Percentiles rank a stretch among this genome's conserved stretches.
Evolutionary conservation across 2,329 filamentous ascomycete genomes (phyloP).

Genomic region (Ophiobolus disseminans): DNA sequence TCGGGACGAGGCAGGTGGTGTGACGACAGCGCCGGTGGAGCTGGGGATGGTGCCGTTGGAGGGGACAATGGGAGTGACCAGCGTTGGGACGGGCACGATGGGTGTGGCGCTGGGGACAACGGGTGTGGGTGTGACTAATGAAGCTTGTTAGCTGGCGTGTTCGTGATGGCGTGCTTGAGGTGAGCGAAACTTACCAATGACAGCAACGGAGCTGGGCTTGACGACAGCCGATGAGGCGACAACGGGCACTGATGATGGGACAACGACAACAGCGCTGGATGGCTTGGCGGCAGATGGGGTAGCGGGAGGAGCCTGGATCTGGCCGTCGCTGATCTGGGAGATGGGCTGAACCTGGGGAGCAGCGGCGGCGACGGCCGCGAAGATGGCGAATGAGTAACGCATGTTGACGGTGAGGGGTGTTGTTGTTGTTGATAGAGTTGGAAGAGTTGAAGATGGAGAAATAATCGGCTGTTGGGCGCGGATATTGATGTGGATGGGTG

Average conservation of each 20-base stretch:
- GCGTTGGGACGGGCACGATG: conserved; percentile 10
- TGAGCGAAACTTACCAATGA: conserved; percentile 1
- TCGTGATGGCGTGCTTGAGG: neutral
- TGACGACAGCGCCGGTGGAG: conserved; percentile 9
- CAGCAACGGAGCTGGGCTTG: neutral
- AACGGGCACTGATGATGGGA: conserved; percentile 1
- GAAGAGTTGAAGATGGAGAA: conserved; percentile 5
- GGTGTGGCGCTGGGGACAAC: conserved; percentile 15
- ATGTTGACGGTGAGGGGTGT: conserved; percentile 29
- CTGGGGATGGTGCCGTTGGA: conserved; percentile 14
- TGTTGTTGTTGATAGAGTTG: conserved; percentile 11
- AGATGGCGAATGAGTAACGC: conserved; percentile 42
- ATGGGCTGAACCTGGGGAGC: conserved; percentile 42
- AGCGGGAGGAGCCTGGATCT: conserved; percentile 45
- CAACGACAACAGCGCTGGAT: neutral
- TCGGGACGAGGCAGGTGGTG: neutral
- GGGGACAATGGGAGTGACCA: conserved; percentile 15
- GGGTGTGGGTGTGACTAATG: conserved; percentile 9
- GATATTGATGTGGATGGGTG: conserved; percentile 11
- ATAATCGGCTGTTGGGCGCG: conserved; percentile 1
- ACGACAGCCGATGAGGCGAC: neutral
- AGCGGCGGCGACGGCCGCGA: conserved; percentile 40
- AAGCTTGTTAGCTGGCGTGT: conserved; percentile 2
- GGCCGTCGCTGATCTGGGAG: conserved; percentile 48
- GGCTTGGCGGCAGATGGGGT: conserved; percentile 13